Evolutionary conservation across 805 yeast species (phyloP).

Genomic region (Saccharomycopsis lassenensis): DNA sequence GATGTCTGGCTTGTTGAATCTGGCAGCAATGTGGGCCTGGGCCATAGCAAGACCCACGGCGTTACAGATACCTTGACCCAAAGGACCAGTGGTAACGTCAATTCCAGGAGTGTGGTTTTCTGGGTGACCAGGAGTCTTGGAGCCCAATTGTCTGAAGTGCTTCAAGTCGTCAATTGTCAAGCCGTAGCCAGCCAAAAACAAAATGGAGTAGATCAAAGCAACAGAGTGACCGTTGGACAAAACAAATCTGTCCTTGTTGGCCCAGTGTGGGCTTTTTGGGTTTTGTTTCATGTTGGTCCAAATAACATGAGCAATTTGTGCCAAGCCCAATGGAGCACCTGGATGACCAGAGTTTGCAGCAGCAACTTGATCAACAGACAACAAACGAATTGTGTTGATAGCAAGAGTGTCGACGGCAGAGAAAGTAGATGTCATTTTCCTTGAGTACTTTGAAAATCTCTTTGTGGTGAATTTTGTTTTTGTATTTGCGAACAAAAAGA

Average conservation of each 20-base stretch:
- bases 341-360: constrained; percentile 97
- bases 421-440: too few species aligned
- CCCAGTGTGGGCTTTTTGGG: constrained; percentile 87
- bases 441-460: too few species aligned
- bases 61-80: constrained; percentile 95
- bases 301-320: constrained; percentile 90
- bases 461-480: too few species aligned
- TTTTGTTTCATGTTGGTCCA: constrained; percentile 66
- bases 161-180: constrained; percentile 76
- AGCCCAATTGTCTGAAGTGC: constrained; percentile 78
- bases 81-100: constrained; percentile 97
- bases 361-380: constrained; percentile 79
- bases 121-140: constrained; percentile 97
- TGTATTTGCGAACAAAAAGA: too few species aligned
- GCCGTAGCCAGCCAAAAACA: constrained; percentile 80
- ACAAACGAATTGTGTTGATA: constrained; percentile 76
- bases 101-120: constrained; percentile 87
- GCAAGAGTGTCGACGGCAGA: constrained; percentile 63
- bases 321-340: constrained; percentile 98
- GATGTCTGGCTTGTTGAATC: constrained; percentile 81
- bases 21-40: constrained; percentile 83
- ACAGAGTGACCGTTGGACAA: constrained; percentile 95
- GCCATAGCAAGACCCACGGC: constrained; percentile 97
- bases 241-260: constrained; percentile 91
- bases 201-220: constrained; percentile 74